Evolutionary conservation across 2,329 filamentous ascomycete genomes (phyloP).

Genomic region (Catunica adiposa): DNA sequence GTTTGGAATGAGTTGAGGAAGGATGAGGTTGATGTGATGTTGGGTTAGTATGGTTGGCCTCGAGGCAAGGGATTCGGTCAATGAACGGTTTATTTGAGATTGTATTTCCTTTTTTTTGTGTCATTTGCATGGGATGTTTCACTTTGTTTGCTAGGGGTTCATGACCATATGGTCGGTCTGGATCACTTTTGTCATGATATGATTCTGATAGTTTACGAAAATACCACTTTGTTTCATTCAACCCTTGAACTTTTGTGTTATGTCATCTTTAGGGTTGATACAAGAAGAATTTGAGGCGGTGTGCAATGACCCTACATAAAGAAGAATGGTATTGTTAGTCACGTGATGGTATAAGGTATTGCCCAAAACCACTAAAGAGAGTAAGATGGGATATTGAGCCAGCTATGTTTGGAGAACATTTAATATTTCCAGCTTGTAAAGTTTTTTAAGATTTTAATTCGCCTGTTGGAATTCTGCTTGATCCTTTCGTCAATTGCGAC

Average conservation of each 20-base stretch:
- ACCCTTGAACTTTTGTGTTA: not conserved
- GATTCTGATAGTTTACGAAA: not conserved
- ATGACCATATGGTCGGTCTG: not conserved
- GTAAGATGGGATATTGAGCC: too few relatives aligned
- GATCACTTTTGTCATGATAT: not conserved
- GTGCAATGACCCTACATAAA: not conserved
- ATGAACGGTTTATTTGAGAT: not conserved
- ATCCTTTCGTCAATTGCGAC: not conserved
- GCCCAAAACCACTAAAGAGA: too few relatives aligned
- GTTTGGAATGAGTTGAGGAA: conserved; percentile 25
- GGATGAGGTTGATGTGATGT: conserved; percentile 26
- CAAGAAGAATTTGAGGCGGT: not conserved
- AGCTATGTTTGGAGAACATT: too few relatives aligned
- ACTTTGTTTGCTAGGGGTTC: not conserved
- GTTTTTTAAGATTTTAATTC: not conserved
- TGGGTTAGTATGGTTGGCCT: too few relatives aligned
- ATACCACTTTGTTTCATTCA: not conserved
- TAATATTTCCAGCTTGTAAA: too few relatives aligned
- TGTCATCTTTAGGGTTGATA: not conserved
- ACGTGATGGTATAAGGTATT: not conserved
- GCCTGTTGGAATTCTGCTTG: not conserved
- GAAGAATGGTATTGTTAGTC: not conserved
- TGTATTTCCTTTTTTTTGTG: not conserved
- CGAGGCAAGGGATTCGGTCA: not conserved
- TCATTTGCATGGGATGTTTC: not conserved